phyloP scores from a whole-genome alignment of 1,139 yeast genomes.

The Yamadazyma triangularis region DNA sequence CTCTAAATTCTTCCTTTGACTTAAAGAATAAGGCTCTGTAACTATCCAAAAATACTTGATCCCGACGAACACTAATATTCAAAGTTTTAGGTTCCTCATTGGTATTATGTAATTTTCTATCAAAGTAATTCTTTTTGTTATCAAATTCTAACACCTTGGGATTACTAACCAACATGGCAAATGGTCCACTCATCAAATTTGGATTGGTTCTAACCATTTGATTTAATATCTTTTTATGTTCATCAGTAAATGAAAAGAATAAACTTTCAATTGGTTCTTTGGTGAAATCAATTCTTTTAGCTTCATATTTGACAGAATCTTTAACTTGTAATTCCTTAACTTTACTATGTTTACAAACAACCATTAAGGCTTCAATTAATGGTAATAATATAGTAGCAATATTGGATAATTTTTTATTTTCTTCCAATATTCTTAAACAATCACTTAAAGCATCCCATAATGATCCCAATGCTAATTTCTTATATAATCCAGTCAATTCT shows the following conservation, averaged over 20 bases:
- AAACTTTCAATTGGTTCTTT: constrained; percentile 74
- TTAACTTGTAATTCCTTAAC: constrained; percentile 60
- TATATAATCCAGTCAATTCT: constrained; percentile 58
- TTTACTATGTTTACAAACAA: constrained; percentile 85
- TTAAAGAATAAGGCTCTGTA: constrained; percentile 82
- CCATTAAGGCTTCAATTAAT: constrained; percentile 88
- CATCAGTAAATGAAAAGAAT: constrained; percentile 85
- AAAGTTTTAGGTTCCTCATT: constrained; percentile 46
- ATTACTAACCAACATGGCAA: constrained; percentile 82
- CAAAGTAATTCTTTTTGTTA: constrained; percentile 84
- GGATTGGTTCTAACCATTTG: constrained; percentile 92
- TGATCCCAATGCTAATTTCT: constrained; percentile 65
- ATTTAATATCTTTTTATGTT: constrained; percentile 83
- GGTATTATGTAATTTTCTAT: constrained; percentile 57
- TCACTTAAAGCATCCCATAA: constrained; percentile 87
- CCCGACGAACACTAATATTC: constrained; percentile 72
- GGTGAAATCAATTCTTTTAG: constrained; percentile 58
- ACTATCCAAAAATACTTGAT: constrained; percentile 88
- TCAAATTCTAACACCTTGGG: constrained; percentile 93
- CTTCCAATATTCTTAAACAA: constrained; percentile 60
- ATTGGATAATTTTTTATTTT: constrained; percentile 44
- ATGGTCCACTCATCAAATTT: constrained; percentile 94
- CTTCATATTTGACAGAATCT: constrained; percentile 58
- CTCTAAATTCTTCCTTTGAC: constrained; percentile 68
- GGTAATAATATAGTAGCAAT: constrained; percentile 84